Evolutionary conservation across 371 early-diverging fungal genomes (phyloP), one percentile per base, ranked within the genome.

Genomic region (Umbelopsis sp.): DNA sequence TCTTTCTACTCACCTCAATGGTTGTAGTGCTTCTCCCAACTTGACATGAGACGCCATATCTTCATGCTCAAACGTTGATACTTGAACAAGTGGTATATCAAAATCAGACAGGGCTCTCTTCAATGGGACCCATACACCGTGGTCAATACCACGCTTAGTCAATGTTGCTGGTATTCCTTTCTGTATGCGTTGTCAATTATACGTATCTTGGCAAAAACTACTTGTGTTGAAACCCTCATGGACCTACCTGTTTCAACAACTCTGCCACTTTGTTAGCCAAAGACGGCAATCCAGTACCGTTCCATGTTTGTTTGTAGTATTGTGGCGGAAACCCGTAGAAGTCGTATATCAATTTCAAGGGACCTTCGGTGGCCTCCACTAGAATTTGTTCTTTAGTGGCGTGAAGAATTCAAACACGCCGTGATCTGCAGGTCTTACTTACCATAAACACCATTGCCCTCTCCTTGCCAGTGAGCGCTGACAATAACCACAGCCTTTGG

Each of bases 111-210:
- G 77, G 37, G 87, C 87, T 12, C 86, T 79, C 57, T 85, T 79
- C 46, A 87, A 69, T 12, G 85, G 87, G 2, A 87, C 88, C 89
- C 89, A 89, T 9, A 83, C 85, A 44, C 89, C 89, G 63, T 89
- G 89, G 48, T 89, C 89, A 25, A 87, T 76, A 6, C 89, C 89
- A 35, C 86, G 76, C 44, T 82, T 76, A 9, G 80, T 73, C 25
- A 76, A 74, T 2, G 74, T 76, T 22, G 82, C 83, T 0, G 74
- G 70, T 14, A 86, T 71, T 2, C 76, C 76, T 18, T 80, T 71
- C 81, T 80, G 71, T 41, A 16, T 37, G 35, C 4, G 29, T 29
- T 35, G 18, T 11, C 25, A 29, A 16, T 18, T 16, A 16, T 18
- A 4, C 4, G 18, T 18, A 37, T 57, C 4, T 14, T 18, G 14